phyloP scores from a whole-genome alignment of 148 eudicot species.

The Vaccinium myrtillus region DNA sequence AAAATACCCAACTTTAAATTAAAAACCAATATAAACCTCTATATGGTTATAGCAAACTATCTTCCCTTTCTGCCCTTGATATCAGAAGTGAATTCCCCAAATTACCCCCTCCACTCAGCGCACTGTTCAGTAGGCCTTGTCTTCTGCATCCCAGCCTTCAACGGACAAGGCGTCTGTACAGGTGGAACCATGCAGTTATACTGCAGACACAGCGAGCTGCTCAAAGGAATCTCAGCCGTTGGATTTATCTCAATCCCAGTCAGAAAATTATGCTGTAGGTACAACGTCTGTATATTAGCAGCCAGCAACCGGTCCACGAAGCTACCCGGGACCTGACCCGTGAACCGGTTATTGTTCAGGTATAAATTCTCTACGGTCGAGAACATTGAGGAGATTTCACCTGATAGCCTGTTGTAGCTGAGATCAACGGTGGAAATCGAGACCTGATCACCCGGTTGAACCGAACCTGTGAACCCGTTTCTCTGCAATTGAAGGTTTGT shows the following conservation, averaged over 20 bases:
- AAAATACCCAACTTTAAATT: background rate
- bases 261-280: conserved; percentile 80
- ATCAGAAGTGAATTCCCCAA: conserved; percentile 3
- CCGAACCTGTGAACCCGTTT: conserved; percentile 60
- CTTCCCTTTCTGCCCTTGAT: background rate
- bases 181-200: conserved; percentile 97
- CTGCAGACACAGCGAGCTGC: conserved; percentile 74
- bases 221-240: conserved; percentile 78
- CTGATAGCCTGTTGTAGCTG: conserved; percentile 71
- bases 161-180: conserved; percentile 73
- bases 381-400: conserved; percentile 61
- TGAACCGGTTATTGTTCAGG: conserved; percentile 80
- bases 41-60: background rate
- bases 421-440: conserved; percentile 66
- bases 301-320: conserved; percentile 66
- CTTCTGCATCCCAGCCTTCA: conserved; percentile 71
- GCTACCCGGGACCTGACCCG: conserved; percentile 58
- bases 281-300: conserved; percentile 52
- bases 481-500: conserved; percentile 63
- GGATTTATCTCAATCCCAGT: conserved; percentile 77
- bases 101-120: conserved; percentile 58
- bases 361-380: conserved; percentile 68
- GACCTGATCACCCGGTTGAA: conserved; percentile 50
- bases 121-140: conserved; percentile 81
- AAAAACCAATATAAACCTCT: background rate